A percentile compares a stretch with the other conserved stretches of the same genome.
phyloP scores from a whole-genome alignment of 2,329 filamentous ascomycete genomes.

The Sporothrix dimorphospora region DNA sequence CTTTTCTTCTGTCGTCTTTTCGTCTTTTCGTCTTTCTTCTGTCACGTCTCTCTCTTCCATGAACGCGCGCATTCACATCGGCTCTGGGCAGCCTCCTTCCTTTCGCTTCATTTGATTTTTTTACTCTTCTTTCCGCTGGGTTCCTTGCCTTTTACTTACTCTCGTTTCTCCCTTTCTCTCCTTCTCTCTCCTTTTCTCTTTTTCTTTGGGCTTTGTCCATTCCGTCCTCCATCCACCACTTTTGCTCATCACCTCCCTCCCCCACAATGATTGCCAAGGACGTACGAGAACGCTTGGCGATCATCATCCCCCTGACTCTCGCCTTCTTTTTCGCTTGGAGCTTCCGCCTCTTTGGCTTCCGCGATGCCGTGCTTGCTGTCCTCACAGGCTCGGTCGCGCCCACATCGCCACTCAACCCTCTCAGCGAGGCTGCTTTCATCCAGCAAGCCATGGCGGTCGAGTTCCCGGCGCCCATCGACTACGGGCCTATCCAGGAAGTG shows the following conservation, averaged over 20 bases:
- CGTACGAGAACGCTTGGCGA: slow-evolving; percentile 22
- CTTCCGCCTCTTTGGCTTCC: slow-evolving; percentile 29
- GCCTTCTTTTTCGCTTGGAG: slow-evolving; percentile 29
- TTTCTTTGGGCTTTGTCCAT: background rate
- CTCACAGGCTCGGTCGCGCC: background rate
- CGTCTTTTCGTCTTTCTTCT: background rate
- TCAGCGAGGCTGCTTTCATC: slow-evolving; percentile 33
- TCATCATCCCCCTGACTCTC: slow-evolving; percentile 7
- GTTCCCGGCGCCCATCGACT: slow-evolving; percentile 43
- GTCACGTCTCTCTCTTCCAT: background rate
- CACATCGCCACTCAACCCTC: background rate
- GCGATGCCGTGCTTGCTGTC: slow-evolving; percentile 26
- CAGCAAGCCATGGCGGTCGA: slow-evolving; percentile 40
- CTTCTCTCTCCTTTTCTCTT: background rate
- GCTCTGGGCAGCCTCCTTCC: background rate
- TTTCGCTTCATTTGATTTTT: background rate
- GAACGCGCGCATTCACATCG: background rate
- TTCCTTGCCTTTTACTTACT: background rate
- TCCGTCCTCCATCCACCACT: no score
- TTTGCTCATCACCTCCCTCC: background rate
- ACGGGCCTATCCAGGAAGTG: slow-evolving; percentile 40
- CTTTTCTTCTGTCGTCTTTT: background rate
- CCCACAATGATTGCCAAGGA: slow-evolving; percentile 22
- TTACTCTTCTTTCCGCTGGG: background rate
- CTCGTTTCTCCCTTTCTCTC: background rate